Evolutionary conservation across 257 asterid genomes (phyloP), one percentile per base, ranked within the genome.

Genomic region (Ligustrum vulgare): DNA sequence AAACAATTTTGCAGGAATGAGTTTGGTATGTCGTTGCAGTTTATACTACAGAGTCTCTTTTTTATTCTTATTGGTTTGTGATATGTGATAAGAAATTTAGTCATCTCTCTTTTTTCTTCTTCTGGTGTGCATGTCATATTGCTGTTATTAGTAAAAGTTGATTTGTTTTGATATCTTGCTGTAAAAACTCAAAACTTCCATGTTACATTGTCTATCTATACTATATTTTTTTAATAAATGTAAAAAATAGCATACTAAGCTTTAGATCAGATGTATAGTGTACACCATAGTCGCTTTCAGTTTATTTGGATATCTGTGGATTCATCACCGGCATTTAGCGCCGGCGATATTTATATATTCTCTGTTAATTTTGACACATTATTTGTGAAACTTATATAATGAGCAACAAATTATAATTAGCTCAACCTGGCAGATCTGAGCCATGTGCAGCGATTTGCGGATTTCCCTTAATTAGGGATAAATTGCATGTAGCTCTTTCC

Each of bases 1-100:
- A 82, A 81, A 85, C 88, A 91, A 83, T 93, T 93, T 93, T 93
- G 96, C 91, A 82, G 90, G 70, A 75, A 81, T 72, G 86, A 86
- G 82, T 82, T 86, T 82, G 87, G 76, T 84, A 83, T 81, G 72
- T 84, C 49, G 75, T 82, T 81, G 80, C 67, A 74, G 77, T 66
- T 79, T 73, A 78, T 78, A 64, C 72, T 79, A 73, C 69, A 83
- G 86, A 74, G 83, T 86, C 77, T 79, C 51, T 43, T 79, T 81
- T 66, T 78, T 66, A 77, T 86, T 81, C 28, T 74, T 83, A 78
- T 84, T 88, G 88, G 89, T 84, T 89, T 89, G 89, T 86, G 93
- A 84, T 82, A 56, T 90, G 90, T 86, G 84, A 84, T 90, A 85
- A 85, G 75, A 83, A 81, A 87, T 80, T 36, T 74, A 35, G 71